These are phyloP conservation scores for Monosporozyma servazzii DNA, from an alignment of 805 yeast genomes.

Conservation along the genomic window DNA sequence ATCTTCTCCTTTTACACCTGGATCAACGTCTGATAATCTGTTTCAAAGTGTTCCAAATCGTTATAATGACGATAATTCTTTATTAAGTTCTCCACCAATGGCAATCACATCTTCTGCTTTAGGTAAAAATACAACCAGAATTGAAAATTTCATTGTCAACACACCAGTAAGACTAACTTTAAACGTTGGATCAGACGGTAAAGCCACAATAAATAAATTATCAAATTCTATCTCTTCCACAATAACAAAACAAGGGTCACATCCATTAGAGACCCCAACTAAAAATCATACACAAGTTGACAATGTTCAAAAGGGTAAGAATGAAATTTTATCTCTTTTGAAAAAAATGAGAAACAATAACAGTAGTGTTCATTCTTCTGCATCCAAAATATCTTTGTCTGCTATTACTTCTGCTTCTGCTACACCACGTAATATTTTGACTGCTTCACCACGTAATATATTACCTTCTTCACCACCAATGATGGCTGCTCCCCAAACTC, in stretches of 20 bases:
- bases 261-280: background rate
- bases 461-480: constrained; percentile 8
- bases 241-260: background rate
- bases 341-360: constrained; percentile 21
- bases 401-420: background rate
- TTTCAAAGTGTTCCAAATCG: constrained; percentile 6
- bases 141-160: background rate
- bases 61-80: background rate
- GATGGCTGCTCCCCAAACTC: constrained; percentile 2
- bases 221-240: background rate
- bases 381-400: background rate
- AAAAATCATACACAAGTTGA: background rate
- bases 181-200: constrained; percentile 27
- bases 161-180: constrained; percentile 19
- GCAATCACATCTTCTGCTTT: background rate
- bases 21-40: constrained; percentile 1
- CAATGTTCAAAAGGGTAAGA: constrained; percentile 11
- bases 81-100: constrained; percentile 4
- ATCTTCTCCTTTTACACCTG: constrained; percentile 5
- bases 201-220: constrained; percentile 21
- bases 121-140: background rate
- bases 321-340: constrained; percentile 20
- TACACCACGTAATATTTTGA: too few species aligned
- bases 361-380: background rate
- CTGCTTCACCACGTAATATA: background rate